Percentiles rank a stretch among this genome's conserved stretches.
phyloP scores from a whole-genome alignment of 768 basidiomycete species.

The Serendipita vermifera region DNA sequence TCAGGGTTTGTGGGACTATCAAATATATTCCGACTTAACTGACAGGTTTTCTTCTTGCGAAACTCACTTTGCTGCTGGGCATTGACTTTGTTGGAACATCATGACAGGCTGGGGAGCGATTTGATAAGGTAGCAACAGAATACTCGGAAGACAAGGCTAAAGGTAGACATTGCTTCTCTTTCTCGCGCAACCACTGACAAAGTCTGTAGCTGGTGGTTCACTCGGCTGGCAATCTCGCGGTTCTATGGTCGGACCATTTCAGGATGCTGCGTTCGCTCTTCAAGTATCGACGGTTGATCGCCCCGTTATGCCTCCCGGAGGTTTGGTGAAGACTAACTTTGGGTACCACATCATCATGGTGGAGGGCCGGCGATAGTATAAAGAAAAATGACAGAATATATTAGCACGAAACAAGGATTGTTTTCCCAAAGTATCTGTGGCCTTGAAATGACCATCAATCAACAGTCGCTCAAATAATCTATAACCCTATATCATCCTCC shows the following conservation, averaged over 20 bases:
- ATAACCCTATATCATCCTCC: no score
- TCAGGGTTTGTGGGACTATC: conserved; percentile 41
- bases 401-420: no score
- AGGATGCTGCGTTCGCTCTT: conserved; percentile 78
- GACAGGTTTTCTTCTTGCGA: neutral
- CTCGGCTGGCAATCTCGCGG: conserved; percentile 80
- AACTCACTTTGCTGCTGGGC: no score
- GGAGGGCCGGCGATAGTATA: conserved; percentile 52
- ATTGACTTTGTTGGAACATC: no score
- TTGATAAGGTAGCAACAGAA: conserved; percentile 81
- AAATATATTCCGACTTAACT: neutral
- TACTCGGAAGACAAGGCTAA: conserved; percentile 89
- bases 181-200: neutral
- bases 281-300: conserved; percentile 71
- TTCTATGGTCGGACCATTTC: conserved; percentile 72
- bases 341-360: conserved; percentile 91
- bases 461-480: no score
- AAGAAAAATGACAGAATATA: no score
- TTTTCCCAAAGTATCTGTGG: no score
- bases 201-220: conserved; percentile 56
- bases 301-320: conserved; percentile 43
- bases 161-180: conserved; percentile 29
- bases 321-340: conserved; percentile 65
- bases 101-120: conserved; percentile 57
- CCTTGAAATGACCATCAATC: no score